phyloP scores from a whole-genome alignment of 345 rosid genomes.

The Melaleuca quinquenervia region DNA sequence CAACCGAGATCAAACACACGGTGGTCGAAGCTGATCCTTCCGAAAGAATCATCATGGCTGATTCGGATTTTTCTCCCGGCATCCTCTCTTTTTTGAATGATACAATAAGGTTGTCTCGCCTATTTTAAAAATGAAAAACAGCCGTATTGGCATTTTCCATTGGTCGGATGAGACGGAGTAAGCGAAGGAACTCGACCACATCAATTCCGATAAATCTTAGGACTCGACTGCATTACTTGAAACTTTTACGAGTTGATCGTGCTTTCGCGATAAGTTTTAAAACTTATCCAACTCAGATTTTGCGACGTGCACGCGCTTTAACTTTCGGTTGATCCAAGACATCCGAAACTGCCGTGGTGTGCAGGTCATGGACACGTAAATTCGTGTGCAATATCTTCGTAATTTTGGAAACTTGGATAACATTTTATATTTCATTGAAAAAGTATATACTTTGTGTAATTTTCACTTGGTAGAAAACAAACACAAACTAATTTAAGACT shows the following conservation, averaged over 20 bases:
- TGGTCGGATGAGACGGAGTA: neutral
- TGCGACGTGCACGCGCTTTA: accelerated
- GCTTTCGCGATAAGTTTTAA: accelerated
- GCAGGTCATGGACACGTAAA: neutral
- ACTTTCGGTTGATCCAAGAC: neutral
- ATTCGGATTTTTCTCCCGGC: neutral
- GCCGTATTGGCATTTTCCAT: neutral
- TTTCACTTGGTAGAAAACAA: neutral
- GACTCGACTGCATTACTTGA: accelerated
- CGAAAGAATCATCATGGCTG: neutral
- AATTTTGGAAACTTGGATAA: accelerated
- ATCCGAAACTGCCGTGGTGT: neutral
- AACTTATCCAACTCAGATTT: neutral
- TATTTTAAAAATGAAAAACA: neutral
- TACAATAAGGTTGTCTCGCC: neutral
- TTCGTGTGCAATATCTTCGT: neutral
- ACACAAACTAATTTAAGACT: neutral
- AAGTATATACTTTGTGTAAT: neutral
- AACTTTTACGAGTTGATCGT: neutral
- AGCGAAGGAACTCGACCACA: neutral
- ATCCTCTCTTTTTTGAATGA: neutral
- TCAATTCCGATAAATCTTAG: neutral
- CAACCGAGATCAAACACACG: neutral
- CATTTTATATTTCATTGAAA: neutral
- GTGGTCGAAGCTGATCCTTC: neutral